Evolutionary conservation across 352 stramenopile species (phyloP).

Genomic region (Globisporangium lucens): DNA sequence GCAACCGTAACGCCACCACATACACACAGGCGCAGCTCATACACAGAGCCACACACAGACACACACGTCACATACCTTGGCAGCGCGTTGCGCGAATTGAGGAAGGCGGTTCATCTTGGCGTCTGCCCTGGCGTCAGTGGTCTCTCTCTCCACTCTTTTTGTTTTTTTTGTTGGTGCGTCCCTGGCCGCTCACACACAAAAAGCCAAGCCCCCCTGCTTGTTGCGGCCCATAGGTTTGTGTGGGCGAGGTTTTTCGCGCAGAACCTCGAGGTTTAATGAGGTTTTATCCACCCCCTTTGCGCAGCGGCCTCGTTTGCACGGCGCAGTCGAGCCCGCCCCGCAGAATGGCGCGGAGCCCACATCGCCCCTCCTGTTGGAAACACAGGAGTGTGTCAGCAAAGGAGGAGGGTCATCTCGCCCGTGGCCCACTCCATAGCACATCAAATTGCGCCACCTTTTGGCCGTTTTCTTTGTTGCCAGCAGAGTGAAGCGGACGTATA

Average conservation of each 20-base stretch:
- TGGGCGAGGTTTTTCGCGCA: conserved; percentile 3
- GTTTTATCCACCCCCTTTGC: neutral
- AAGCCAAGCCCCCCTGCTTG: neutral
- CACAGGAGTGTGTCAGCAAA: accelerated
- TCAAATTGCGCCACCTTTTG: neutral
- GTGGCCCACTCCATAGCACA: neutral
- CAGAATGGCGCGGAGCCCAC: neutral
- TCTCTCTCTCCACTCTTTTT: conserved; percentile 36
- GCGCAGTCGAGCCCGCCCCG: neutral
- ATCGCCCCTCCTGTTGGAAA: neutral
- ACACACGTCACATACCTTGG: conserved; percentile 46
- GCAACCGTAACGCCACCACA: neutral
- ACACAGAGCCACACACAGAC: conserved; percentile 1
- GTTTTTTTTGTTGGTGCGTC: conserved; percentile 39
- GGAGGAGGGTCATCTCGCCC: conserved; percentile 20
- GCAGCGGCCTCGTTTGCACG: neutral
- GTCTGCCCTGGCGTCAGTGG: neutral
- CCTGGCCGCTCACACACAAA: conserved; percentile 15
- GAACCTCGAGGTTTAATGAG: conserved; percentile 1
- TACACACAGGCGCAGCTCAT: neutral
- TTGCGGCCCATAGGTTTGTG: neutral
- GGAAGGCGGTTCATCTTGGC: conserved; percentile 74
- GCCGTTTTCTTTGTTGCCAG: conserved; percentile 11
- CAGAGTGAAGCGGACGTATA: conserved; percentile 18
- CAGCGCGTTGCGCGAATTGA: conserved; percentile 66